phyloP scores from a whole-genome alignment of 441 rosid genomes.

The Arabidopsis lyrata region DNA sequence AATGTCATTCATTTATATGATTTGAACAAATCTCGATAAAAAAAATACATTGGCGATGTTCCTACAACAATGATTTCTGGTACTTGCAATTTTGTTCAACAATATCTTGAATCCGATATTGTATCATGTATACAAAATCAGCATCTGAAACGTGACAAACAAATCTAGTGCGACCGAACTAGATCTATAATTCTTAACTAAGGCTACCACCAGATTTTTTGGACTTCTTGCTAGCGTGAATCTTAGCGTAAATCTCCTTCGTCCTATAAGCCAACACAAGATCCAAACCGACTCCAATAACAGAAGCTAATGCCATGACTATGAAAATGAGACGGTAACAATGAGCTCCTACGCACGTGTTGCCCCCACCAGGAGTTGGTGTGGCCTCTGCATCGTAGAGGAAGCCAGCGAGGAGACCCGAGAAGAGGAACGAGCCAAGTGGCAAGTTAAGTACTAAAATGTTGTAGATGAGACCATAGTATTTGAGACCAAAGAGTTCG shows the following conservation, averaged over 20 bases:
- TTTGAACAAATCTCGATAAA: conserved; percentile 4
- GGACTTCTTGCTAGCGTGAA: conserved; percentile 48
- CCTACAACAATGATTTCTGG: conserved; percentile 6
- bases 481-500: conserved; percentile 64
- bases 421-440: conserved; percentile 65
- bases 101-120: conserved; percentile 24
- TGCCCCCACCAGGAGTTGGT: conserved; percentile 51
- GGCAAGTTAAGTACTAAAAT: conserved; percentile 62
- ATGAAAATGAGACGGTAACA: conserved; percentile 57
- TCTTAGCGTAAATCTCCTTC: conserved; percentile 50
- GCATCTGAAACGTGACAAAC: not conserved
- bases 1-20: conserved; percentile 13
- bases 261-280: conserved; percentile 51
- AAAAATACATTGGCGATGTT: not conserved
- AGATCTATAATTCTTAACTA: conserved; percentile 33
- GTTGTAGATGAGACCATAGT: conserved; percentile 62
- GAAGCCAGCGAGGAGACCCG: conserved; percentile 61
- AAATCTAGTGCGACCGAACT: conserved; percentile 5
- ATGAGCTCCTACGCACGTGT: conserved; percentile 60
- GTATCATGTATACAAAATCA: conserved; percentile 20
- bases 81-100: conserved; percentile 22
- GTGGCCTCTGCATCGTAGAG: conserved; percentile 58
- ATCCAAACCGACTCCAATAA: conserved; percentile 56
- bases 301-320: conserved; percentile 56
- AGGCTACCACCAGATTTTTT: conserved; percentile 23